Evolutionary conservation across 108 stramenopile species (phyloP).

Genomic region (Skeletonema tropicum): DNA sequence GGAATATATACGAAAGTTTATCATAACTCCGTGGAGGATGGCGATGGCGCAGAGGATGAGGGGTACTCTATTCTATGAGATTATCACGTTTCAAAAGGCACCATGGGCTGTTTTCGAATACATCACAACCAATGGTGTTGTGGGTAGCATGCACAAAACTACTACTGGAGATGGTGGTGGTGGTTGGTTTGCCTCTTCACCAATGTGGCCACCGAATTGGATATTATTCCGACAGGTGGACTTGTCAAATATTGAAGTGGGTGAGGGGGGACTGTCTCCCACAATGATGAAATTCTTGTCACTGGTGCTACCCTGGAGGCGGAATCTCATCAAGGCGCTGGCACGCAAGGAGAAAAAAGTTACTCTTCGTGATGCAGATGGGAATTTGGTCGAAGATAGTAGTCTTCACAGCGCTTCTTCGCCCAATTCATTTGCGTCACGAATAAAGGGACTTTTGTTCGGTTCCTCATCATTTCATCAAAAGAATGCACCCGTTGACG

Average conservation of each 20-base stretch:
- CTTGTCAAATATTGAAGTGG: constrained; percentile 8
- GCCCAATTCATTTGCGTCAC: constrained; percentile 3
- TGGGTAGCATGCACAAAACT: neutral
- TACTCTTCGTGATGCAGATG: constrained; percentile 15
- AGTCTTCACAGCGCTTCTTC: neutral
- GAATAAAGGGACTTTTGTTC: constrained; percentile 2
- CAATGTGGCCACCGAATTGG: constrained; percentile 45
- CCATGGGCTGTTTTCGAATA: constrained; percentile 14
- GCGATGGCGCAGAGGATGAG: constrained; percentile 53
- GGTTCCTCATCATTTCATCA: constrained; percentile 1
- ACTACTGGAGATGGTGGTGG: neutral
- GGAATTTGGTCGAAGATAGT: constrained; percentile 1
- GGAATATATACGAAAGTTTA: constrained; percentile 11
- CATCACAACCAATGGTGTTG: neutral
- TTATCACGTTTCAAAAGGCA: constrained; percentile 13
- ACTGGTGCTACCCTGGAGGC: constrained; percentile 33
- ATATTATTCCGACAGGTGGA: constrained; percentile 29
- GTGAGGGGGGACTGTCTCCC: constrained; percentile 19
- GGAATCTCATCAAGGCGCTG: constrained; percentile 18
- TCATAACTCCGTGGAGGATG: constrained; percentile 55
- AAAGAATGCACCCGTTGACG: constrained; percentile 13
- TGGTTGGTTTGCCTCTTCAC: constrained; percentile 12
- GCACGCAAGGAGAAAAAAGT: constrained; percentile 9
- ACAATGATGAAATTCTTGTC: constrained; percentile 28
- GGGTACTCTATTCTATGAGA: constrained; percentile 27